phyloP scores from a whole-genome alignment of 1,284 basidiomycete genomes.

The Trichosporon coremiiforme region DNA sequence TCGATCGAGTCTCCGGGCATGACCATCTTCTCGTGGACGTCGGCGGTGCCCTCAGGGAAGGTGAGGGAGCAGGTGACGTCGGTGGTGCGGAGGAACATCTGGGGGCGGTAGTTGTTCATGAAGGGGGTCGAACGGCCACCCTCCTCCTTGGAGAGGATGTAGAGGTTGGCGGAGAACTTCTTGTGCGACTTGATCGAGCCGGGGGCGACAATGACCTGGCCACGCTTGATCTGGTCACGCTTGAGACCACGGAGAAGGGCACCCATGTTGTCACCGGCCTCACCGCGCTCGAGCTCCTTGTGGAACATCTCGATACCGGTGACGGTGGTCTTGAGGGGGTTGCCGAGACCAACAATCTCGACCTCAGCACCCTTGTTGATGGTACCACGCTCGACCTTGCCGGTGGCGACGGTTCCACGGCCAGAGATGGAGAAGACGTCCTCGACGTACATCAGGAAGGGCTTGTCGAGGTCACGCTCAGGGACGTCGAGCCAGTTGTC shows the following conservation, averaged over 20 bases:
- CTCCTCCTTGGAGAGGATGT: slow-evolving; percentile 95
- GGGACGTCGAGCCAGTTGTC: slow-evolving; percentile 96
- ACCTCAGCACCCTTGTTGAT: slow-evolving; percentile 92
- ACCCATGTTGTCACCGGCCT: slow-evolving; percentile 99
- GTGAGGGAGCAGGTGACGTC: slow-evolving; percentile 85
- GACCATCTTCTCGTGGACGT: slow-evolving; percentile 78
- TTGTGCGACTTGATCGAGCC: slow-evolving; percentile 93
- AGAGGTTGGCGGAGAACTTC: slow-evolving; percentile 91
- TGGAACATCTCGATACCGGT: slow-evolving; percentile 99
- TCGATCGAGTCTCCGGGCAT: slow-evolving; percentile 99
- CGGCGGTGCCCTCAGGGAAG: slow-evolving; percentile 75
- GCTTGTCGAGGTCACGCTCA: slow-evolving; percentile 94
- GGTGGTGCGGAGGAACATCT: slow-evolving; percentile 94
- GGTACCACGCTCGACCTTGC: slow-evolving; percentile 93
- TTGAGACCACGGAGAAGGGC: slow-evolving; percentile 95
- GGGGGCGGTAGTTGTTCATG: slow-evolving; percentile 93
- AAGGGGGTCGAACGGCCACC: slow-evolving; percentile 98
- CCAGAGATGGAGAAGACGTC: slow-evolving; percentile 98
- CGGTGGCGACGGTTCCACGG: slow-evolving; percentile 96
- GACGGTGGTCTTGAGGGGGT: slow-evolving; percentile 84
- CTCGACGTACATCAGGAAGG: slow-evolving; percentile 96
- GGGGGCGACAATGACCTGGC: slow-evolving; percentile 86
- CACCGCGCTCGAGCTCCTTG: slow-evolving; percentile 97
- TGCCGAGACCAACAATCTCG: slow-evolving; percentile 88
- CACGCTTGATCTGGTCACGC: slow-evolving; percentile 92